Evolutionary conservation across 31 red algal species (phyloP).

Genomic region (Endocladia muricata): DNA sequence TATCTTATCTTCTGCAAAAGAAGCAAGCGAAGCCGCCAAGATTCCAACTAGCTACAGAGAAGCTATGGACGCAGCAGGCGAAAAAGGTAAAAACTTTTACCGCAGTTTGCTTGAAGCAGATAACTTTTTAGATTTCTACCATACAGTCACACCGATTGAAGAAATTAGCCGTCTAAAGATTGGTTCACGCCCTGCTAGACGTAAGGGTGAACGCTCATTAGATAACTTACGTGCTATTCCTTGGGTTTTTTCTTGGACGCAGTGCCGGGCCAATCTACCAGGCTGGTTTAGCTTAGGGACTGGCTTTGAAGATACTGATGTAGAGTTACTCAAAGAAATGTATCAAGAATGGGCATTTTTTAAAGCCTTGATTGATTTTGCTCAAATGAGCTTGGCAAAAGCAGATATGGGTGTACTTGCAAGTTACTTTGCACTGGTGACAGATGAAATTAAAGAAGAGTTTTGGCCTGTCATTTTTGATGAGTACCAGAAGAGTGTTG

Average conservation of each 20-base stretch:
- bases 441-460: constrained; percentile 53
- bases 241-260: constrained; percentile 98
- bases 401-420: constrained; percentile 85
- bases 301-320: constrained; percentile 48
- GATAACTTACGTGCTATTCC: constrained; percentile 98
- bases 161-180: constrained; percentile 91
- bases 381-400: constrained; percentile 94
- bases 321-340: constrained; percentile 60
- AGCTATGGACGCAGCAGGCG: constrained; percentile 68
- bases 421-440: constrained; percentile 77
- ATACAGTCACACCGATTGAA: constrained; percentile 83
- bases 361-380: constrained; percentile 88
- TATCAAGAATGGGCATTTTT: constrained; percentile 92
- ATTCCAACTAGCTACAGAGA: constrained; percentile 70
- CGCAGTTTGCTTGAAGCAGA: constrained; percentile 83
- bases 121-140: constrained; percentile 88
- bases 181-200: constrained; percentile 89
- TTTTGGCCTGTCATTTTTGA: constrained; percentile 75
- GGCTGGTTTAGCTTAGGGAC: constrained; percentile 87
- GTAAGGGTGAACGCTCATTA: constrained; percentile 90
- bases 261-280: constrained; percentile 85
- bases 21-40: constrained; percentile 48
- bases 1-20: constrained; percentile 74
- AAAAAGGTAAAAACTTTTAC: constrained; percentile 72
- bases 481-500: constrained; percentile 69